Evolutionary conservation across 495 filamentous ascomycete species (phyloP).

Genomic region (Elasticomyces elasticus): DNA sequence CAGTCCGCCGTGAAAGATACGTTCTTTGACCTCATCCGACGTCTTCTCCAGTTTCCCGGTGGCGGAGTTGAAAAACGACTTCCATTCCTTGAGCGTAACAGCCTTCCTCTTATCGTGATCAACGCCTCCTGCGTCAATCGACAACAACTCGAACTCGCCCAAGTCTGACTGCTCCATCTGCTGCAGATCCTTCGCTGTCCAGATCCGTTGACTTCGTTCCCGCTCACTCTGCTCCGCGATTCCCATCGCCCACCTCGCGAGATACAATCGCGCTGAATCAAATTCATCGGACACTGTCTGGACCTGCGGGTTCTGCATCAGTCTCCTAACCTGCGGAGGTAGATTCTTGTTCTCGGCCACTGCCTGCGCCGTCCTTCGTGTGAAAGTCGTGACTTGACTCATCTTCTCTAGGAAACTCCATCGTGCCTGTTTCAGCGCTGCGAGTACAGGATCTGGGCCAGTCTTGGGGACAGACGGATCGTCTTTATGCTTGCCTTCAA

Average conservation of each 20-base stretch:
- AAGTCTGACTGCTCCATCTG: conserved; percentile 90
- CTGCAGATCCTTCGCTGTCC: conserved; percentile 84
- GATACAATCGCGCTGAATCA: conserved; percentile 85
- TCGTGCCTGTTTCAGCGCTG: conserved; percentile 86
- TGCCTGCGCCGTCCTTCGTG: conserved; percentile 80
- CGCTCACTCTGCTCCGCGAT: conserved; percentile 92
- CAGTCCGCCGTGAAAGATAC: conserved; percentile 89
- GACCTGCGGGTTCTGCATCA: conserved; percentile 88
- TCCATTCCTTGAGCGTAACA: conserved; percentile 78
- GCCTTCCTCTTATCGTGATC: conserved; percentile 64
- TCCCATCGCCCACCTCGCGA: conserved; percentile 96
- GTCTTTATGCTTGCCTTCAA: conserved; percentile 23
- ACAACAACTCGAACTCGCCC: conserved; percentile 90
- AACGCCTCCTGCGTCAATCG: conserved; percentile 62
- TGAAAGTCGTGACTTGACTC: conserved; percentile 92
- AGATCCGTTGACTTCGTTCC: conserved; percentile 74
- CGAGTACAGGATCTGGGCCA: conserved; percentile 61
- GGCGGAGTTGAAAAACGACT: conserved; percentile 63
- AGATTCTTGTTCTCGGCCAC: conserved; percentile 80
- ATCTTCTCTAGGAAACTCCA: conserved; percentile 95
- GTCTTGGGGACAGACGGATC: too few relatives aligned
- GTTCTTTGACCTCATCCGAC: conserved; percentile 84
- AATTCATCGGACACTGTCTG: conserved; percentile 94
- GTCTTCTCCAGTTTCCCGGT: conserved; percentile 69
- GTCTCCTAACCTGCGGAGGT: conserved; percentile 71